These are phyloP conservation scores for Metarhizium robertsii DNA, from an alignment of 2,329 filamentous ascomycete species.

Conservation along the genomic window DNA sequence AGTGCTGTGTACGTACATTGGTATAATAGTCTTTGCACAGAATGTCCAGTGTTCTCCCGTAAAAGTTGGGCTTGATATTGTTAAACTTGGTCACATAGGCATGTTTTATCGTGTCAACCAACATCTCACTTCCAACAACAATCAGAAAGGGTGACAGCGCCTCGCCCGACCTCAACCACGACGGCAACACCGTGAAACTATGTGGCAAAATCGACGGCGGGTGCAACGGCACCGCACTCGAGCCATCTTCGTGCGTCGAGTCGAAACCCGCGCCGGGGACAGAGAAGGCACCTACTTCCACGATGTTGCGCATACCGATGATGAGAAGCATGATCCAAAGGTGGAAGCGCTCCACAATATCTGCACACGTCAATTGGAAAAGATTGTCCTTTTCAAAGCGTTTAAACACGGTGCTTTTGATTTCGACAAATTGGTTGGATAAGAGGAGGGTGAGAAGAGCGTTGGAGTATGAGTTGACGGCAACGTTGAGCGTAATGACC, in stretches of 20 bases:
- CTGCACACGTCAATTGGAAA: slow-evolving; percentile 92
- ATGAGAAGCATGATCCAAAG: slow-evolving; percentile 96
- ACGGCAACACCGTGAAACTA: slow-evolving; percentile 83
- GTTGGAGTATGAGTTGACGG: slow-evolving; percentile 97
- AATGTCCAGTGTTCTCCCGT: slow-evolving; percentile 83
- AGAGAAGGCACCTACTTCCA: slow-evolving; percentile 83
- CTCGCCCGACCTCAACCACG: slow-evolving; percentile 68
- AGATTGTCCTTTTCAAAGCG: slow-evolving; percentile 97
- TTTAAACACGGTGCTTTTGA: slow-evolving; percentile 97
- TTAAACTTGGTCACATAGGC: slow-evolving; percentile 99
- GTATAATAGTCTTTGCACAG: slow-evolving; percentile 97
- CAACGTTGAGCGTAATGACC: slow-evolving; percentile 94
- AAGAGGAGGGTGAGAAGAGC: slow-evolving; percentile 84
- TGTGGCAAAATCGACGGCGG: slow-evolving; percentile 72
- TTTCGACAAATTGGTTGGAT: slow-evolving; percentile 98
- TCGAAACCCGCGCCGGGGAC: slow-evolving; percentile 45
- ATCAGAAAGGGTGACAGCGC: slow-evolving; percentile 88
- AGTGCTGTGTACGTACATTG: slow-evolving; percentile 46
- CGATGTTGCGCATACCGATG: slow-evolving; percentile 90
- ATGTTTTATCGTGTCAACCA: slow-evolving; percentile 95
- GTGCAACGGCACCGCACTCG: slow-evolving; percentile 50
- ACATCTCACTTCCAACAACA: slow-evolving; percentile 90
- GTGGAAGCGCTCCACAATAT: slow-evolving; percentile 94
- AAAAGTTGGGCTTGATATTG: slow-evolving; percentile 85
- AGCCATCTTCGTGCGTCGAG: slow-evolving; percentile 34